Evolutionary conservation across 257 asterid species (phyloP), one percentile per base, ranked within the genome.

Genomic region (Gentiana macrophylla): DNA sequence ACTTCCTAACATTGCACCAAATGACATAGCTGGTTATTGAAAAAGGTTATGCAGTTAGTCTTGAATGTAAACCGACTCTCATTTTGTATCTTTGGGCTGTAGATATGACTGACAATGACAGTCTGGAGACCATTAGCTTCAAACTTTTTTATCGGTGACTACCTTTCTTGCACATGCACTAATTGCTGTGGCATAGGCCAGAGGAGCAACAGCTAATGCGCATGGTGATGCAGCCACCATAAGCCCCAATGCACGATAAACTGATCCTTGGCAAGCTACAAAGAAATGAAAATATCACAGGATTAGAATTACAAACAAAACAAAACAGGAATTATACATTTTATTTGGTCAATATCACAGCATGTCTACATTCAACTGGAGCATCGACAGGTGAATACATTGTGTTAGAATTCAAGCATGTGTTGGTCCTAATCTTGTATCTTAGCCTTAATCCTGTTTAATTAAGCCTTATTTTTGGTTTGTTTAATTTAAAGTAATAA

Each of bases 181-280:
- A 64, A 92, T 83, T 69, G 99, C 95, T 24, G 95, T 92, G 67
- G 94, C 97, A 76, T 92, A 92, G 24, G 87, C 95, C 67, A 92
- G 67, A 55, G 99, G 97, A 41, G 99, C 91, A 50, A 85, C 99
- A 72, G 97, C 99, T 72, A 88, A 75, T 7, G 99, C 97, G 72
- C 99, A 92, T 45, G 99, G 99, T 70, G 99, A 92, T 54, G 97
- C 99, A 57, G 99, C 97, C 65, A 92, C 99, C 97, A 88, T 92
- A 68, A 92, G 89, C 53, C 99, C 99, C 78, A 92, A 52, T 48
- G 94, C 99, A 69, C 99, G 75, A 62, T 92, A 92, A 72, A 88
- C 67, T 59, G 99, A 92, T 80, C 99, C 99, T 88, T 94, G 80
- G 86, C 94, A 81, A 74, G 67, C 99, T 92, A 75, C 62, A 83